Evolutionary conservation across 441 rosid species (phyloP), one percentile per base, ranked within the genome.

Genomic region (Pelargonium citronellum): DNA sequence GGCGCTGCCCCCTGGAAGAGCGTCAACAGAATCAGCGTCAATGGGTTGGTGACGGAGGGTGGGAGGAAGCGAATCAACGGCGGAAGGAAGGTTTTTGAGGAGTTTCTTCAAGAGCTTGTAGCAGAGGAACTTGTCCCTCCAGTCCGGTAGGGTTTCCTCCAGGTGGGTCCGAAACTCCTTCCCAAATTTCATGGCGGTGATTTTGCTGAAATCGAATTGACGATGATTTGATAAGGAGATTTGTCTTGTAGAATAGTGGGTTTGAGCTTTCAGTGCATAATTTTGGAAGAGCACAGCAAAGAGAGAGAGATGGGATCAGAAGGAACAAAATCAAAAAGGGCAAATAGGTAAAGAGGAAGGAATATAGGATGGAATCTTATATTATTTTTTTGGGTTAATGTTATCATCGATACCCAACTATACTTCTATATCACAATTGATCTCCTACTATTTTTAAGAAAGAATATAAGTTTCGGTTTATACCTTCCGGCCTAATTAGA

Each of bases 91-190:
- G 70, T 82, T 77, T 73, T 93, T 89, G 77, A 91, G 91, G 78
- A 93, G 91, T 72, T 89, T 89, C 77, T 93, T 91, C 72, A 93
- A 83, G 71, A 91, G 97, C 67, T 93, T 91, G 78, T 93, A 93
- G 76, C 95, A 87, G 67, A 93, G 91, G 80, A 90, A 87, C 83
- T 93, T 93, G 83, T 91, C 98, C 77, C 97, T 86, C 98, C 97
- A 93, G 77, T 83, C 97, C 4, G 98, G 98, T 39, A 93, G 79
- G 19, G 95, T 91, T 71, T 93, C 97, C 83, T 89, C 93, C 64
- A 91, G 85, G 73, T 93, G 97, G 75, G 89, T 88, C 43, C 81
- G 84, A 84, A 93, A 91, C 68, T 93, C 98, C 73, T 93, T 89
- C 10, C 98, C 97, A 75, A 93, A 91, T 80, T 93, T 93, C 98